Conservation (phyloP, 805 yeast species). For the Yamadazyma nakazawae region DNA sequence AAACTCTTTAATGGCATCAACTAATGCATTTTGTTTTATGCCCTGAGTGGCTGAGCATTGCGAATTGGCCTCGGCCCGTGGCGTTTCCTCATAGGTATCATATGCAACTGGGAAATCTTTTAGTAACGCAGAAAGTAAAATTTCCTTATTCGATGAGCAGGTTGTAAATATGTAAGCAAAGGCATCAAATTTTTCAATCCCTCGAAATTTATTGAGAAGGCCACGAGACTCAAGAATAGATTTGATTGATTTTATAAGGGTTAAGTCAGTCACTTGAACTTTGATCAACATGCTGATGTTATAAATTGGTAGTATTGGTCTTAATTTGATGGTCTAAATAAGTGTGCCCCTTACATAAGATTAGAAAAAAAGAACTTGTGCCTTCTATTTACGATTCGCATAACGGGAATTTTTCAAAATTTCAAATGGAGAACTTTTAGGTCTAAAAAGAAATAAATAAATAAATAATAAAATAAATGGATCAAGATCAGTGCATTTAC, state of each 20-base stretch:
- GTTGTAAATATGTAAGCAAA: conserved; percentile 3
- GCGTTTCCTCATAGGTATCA: not conserved
- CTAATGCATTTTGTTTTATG: not conserved
- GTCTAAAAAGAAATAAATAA: too few species aligned
- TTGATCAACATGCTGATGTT: conserved; percentile 2
- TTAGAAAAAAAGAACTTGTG: not conserved
- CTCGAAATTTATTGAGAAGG: conserved; percentile 16
- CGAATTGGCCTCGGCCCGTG: not conserved
- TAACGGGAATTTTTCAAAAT: not conserved
- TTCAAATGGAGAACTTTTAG: too few species aligned
- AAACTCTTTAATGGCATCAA: not conserved
- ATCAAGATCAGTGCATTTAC: too few species aligned
- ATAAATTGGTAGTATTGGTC: not conserved
- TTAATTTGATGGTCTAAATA: not conserved
- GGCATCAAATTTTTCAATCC: conserved; percentile 14
- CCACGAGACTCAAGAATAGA: conserved; percentile 14
- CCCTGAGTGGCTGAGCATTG: not conserved
- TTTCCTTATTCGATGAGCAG: conserved; percentile 1
- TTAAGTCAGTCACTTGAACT: not conserved
- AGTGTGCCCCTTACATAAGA: conserved; percentile 7
- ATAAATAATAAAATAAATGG: too few species aligned
- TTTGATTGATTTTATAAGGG: conserved; percentile 19
- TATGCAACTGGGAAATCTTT: not conserved
- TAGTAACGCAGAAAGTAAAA: conserved; percentile 3
- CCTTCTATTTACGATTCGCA: conserved; percentile 6